phyloP scores from a whole-genome alignment of 768 basidiomycete genomes.

The Pulveroboletus sp. region DNA sequence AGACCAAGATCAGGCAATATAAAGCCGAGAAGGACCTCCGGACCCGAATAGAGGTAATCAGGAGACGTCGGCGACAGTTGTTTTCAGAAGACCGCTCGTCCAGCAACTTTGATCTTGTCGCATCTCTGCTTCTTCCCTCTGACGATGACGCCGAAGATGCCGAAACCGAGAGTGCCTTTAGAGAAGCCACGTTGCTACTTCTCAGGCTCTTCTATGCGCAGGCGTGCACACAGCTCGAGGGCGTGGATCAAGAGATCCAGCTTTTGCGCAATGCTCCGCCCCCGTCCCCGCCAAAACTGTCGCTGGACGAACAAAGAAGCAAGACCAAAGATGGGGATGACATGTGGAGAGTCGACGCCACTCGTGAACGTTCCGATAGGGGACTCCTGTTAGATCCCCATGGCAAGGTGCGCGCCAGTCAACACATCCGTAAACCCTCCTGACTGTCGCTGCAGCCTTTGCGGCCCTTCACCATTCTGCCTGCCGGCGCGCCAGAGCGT shows the following conservation, averaged over 20 bases:
- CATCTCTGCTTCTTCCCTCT: slow-evolving; percentile 51
- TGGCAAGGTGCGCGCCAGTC: slow-evolving; percentile 58
- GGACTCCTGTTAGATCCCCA: slow-evolving; percentile 68
- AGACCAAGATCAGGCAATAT: slow-evolving; percentile 89
- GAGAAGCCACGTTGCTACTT: slow-evolving; percentile 65
- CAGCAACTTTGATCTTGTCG: slow-evolving; percentile 60
- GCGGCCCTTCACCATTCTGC: slow-evolving; percentile 89
- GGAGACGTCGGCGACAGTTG: slow-evolving; percentile 48
- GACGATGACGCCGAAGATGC: slow-evolving; percentile 45
- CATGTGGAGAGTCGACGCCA: slow-evolving; percentile 72
- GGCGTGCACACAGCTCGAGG: slow-evolving; percentile 62
- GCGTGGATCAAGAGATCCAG: slow-evolving; percentile 66
- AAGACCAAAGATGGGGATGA: slow-evolving; percentile 45
- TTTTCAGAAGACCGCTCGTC: slow-evolving; percentile 30
- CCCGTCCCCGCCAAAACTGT: slow-evolving; percentile 31
- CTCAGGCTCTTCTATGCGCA: slow-evolving; percentile 71
- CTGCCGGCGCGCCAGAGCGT: slow-evolving; percentile 64
- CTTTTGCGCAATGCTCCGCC: slow-evolving; percentile 55
- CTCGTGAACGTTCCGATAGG: slow-evolving; percentile 41
- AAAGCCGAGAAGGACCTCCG: slow-evolving; percentile 81
- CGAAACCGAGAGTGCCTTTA: slow-evolving; percentile 60
- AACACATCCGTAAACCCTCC: neutral
- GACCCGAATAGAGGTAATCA: slow-evolving; percentile 57
- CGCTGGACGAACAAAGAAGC: slow-evolving; percentile 36
- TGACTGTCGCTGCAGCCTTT: slow-evolving; percentile 54